Base-by-base conservation (phyloP, 139 green algal genomes). In the Chlorella vulgaris region DNA sequence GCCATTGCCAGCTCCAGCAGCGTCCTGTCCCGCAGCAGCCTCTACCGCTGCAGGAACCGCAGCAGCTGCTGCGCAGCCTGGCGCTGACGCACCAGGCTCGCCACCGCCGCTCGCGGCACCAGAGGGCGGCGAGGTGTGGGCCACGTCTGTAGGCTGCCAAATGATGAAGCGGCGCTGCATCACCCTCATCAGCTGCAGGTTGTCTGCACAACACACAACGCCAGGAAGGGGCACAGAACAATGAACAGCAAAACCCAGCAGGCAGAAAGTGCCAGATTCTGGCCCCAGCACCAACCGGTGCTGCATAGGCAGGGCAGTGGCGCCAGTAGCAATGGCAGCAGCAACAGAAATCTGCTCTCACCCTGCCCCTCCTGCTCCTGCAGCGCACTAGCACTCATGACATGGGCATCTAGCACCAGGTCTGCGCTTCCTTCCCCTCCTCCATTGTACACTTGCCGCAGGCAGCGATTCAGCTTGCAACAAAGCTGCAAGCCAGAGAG, bases 141-240 rank as follows among this genome's bases (percentile, higher is more conserved):
- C 51, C 53, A 51, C 29, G 10, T 79, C 73, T 40, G 36, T 18
- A 0, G 73, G 73, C 0, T 36, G 60, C 78, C 78, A 83, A 28
- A 83, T 83, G 78, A 83, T 78, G 78, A 83, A 83, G 18, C 78
- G 78, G n/a, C 78, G 63, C 78, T 83, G 63, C 65, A 78, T 78
- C 2, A 69, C 51, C 2, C 78, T 63, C 78, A 83, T 69, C 28
- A 43, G 78, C 43, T 83, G 78, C 40, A 83, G 36, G 39, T 83
- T 63, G 13, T 65, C 78, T 83, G 78, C 69, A 53, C n/a, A n/a
- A 6, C 7, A 40, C 50, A 36, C 19, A 43, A 50, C 15, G 18
- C 31, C 22, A 8, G 31, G 42, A 19, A 15, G 29, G 31, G 6
- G 63, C 47, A 15, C 47, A 58, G 47, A 58, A 58, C 47, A 58